phyloP scores from a whole-genome alignment of 352 stramenopile genomes.

The Phytophthora sp. region DNA sequence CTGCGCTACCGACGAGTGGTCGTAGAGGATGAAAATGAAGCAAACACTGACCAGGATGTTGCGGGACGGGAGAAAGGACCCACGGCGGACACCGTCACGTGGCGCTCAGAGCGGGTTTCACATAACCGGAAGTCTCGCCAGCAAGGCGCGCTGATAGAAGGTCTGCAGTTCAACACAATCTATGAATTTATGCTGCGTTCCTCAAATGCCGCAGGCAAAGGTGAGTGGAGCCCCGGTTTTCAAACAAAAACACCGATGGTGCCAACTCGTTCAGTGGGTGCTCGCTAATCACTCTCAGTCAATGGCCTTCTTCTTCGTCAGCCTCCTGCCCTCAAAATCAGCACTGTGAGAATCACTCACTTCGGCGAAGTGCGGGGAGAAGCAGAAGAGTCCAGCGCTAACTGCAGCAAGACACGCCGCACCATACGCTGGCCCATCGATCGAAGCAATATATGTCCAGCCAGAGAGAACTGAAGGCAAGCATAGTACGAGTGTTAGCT shows the following conservation, averaged over 20 bases:
- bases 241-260: conserved; percentile 42
- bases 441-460: conserved; percentile 75
- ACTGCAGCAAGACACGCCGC: conserved; percentile 63
- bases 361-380: conserved; percentile 63
- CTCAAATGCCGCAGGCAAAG: conserved; percentile 61
- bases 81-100: conserved; percentile 27
- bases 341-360: conserved; percentile 32
- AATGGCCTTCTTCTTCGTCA: conserved; percentile 36
- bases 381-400: conserved; percentile 68
- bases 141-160: conserved; percentile 48
- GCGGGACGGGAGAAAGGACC: background rate
- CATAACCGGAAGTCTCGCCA: conserved; percentile 53
- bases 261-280: conserved; percentile 30
- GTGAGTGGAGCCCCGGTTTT: conserved; percentile 58
- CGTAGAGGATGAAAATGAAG: conserved; percentile 35
- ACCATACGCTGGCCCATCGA: conserved; percentile 73
- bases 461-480: conserved; percentile 69
- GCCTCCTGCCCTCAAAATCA: conserved; percentile 10
- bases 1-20: conserved; percentile 54
- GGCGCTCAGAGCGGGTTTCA: conserved; percentile 41
- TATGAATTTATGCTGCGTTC: conserved; percentile 72
- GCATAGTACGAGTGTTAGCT: no score
- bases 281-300: conserved; percentile 28
- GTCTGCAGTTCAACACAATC: conserved; percentile 60
- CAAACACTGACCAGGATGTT: background rate